A percentile compares a stretch with the other conserved stretches of the same genome.
These are phyloP conservation scores for Casuarina cunninghamiana DNA, from an alignment of 306 rosid genomes.

Conservation along the genomic window DNA sequence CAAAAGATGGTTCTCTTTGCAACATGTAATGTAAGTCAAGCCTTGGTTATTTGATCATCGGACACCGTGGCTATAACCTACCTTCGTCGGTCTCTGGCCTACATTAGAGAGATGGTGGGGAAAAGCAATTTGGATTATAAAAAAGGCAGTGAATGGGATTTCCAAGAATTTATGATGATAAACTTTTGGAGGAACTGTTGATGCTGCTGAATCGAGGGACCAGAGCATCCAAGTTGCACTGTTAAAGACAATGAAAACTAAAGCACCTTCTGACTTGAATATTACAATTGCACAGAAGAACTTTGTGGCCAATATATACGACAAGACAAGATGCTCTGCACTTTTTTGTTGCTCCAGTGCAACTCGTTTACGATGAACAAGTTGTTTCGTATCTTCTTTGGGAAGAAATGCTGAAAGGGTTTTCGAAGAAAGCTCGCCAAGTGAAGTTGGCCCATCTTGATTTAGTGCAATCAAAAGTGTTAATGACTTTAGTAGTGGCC, in stretches of 20 bases:
- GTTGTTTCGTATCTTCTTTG: neutral
- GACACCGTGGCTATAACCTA: no score
- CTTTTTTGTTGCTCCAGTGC: neutral
- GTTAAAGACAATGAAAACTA: neutral
- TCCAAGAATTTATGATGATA: neutral
- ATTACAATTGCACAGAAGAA: neutral
- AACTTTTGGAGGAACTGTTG: neutral
- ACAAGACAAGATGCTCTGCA: constrained; percentile 23
- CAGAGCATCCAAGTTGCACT: neutral
- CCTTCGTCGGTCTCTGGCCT: no score
- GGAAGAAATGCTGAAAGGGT: neutral
- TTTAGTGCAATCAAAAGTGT: neutral
- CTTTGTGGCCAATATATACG: neutral
- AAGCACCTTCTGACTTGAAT: neutral
- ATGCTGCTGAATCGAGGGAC: neutral
- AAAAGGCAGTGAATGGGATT: no score
- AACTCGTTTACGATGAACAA: constrained; percentile 11
- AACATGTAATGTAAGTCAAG: no score
- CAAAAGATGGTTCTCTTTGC: no score
- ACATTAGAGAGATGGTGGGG: neutral
- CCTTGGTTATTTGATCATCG: no score
- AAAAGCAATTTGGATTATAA: neutral
- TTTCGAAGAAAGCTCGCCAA: neutral
- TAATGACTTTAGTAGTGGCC: constrained; percentile 6
- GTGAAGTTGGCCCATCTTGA: neutral